Evolutionary conservation across 805 yeast genomes (phyloP).

Genomic region (Nakazawaea ambrosiae): DNA sequence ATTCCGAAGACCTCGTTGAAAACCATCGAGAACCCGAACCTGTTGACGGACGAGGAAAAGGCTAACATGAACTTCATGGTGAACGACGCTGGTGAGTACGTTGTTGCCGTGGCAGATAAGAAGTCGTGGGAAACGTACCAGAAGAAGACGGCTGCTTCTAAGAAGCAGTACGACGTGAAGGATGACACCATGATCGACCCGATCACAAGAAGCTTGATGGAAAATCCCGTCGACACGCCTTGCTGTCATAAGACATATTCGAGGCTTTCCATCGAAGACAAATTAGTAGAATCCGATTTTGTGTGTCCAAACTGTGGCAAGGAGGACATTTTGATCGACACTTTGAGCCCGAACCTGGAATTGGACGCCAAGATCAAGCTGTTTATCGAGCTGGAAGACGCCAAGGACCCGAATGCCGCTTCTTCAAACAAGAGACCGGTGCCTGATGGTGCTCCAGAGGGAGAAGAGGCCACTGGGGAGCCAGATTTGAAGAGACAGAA

Average conservation of each 20-base stretch:
- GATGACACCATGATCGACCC: constrained; percentile 71
- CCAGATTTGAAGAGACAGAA: constrained; percentile 5
- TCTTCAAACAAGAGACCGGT: constrained; percentile 3
- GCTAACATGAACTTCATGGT: constrained; percentile 62
- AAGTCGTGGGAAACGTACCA: constrained; percentile 87
- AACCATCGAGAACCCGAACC: constrained; percentile 75
- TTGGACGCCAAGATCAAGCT: constrained; percentile 46
- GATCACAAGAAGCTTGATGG: constrained; percentile 52
- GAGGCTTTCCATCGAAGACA: constrained; percentile 54
- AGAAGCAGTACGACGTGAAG: constrained; percentile 39
- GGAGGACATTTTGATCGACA: constrained; percentile 71
- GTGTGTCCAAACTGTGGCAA: constrained; percentile 82
- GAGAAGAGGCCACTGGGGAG: neutral
- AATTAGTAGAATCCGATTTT: constrained; percentile 75
- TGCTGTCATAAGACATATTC: constrained; percentile 54
- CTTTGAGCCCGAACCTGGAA: constrained; percentile 55
- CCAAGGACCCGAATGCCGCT: constrained; percentile 10
- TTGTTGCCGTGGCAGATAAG: constrained; percentile 90
- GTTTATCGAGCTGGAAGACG: constrained; percentile 32
- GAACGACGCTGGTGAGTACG: constrained; percentile 92
- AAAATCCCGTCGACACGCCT: constrained; percentile 73
- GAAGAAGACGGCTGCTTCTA: constrained; percentile 40
- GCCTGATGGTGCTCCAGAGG: no score
- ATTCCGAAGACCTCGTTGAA: constrained; percentile 90
- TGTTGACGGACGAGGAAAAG: constrained; percentile 41